phyloP scores from a whole-genome alignment of 1,284 basidiomycete species.

The Cryptococcus sp. region DNA sequence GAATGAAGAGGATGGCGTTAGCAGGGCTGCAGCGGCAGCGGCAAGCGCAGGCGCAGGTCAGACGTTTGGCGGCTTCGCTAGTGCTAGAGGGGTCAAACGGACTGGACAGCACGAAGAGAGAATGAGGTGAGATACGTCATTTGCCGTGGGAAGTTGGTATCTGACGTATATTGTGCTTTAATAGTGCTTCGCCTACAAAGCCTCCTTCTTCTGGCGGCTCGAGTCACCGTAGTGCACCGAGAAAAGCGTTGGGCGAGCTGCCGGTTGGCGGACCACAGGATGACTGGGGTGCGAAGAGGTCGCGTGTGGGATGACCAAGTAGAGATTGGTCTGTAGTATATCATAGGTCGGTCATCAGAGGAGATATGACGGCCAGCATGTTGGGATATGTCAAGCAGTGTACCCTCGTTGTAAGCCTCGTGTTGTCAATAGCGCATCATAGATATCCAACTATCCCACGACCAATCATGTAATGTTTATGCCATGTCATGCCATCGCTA shows the following conservation, averaged over 20 bases:
- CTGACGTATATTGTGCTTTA: not conserved
- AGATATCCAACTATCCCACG: too few relatives aligned
- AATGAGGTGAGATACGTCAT: conserved; percentile 25
- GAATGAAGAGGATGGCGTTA: conserved; percentile 8
- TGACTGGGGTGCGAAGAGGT: conserved; percentile 29
- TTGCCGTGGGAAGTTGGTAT: not conserved
- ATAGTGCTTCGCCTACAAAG: conserved; percentile 17
- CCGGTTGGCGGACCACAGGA: conserved; percentile 4
- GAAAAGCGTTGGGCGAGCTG: conserved; percentile 30
- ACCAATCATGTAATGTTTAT: too few relatives aligned
- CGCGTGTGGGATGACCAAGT: conserved; percentile 16
- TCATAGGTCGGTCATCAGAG: too few relatives aligned
- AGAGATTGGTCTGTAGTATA: not conserved
- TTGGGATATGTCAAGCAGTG: too few relatives aligned
- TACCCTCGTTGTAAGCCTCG: too few relatives aligned
- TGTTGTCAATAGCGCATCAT: too few relatives aligned
- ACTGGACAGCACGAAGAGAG: conserved; percentile 11
- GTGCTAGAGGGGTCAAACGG: conserved; percentile 45
- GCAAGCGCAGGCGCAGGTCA: conserved; percentile 9
- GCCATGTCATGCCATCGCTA: too few relatives aligned
- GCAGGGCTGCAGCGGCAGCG: not conserved
- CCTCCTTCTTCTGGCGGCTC: not conserved
- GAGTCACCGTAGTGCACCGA: conserved; percentile 7
- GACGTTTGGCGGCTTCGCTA: conserved; percentile 32
- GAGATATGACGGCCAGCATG: too few relatives aligned